Evolutionary conservation across 163 green algal genomes (phyloP), one percentile per base, ranked within the genome.

Genomic region (Chlorella variabilis): DNA sequence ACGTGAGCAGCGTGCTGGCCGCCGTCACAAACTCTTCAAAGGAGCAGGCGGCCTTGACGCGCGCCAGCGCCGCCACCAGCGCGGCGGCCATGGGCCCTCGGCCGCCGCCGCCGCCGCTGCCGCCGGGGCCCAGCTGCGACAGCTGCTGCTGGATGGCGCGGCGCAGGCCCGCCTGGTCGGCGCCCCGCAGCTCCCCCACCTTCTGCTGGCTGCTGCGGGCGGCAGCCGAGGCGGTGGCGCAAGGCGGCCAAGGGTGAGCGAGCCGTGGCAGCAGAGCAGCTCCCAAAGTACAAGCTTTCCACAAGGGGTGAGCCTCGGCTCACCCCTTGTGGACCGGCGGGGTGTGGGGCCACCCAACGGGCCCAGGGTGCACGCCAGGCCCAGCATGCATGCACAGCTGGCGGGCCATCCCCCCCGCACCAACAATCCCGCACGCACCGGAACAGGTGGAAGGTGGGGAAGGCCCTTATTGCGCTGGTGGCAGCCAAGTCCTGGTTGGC

Each of bases 381-480:
- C n/a, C n/a, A n/a, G n/a, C n/a, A n/a, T n/a, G n/a, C n/a, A n/a
- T n/a, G n/a, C n/a, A n/a, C n/a, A n/a, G n/a, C n/a, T n/a, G n/a
- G n/a, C n/a, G n/a, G n/a, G n/a, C n/a, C n/a, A n/a, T n/a, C n/a
- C n/a, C n/a, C n/a, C n/a, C n/a, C n/a, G n/a, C n/a, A n/a, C n/a
- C n/a, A n/a, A n/a, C n/a, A n/a, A n/a, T n/a, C n/a, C n/a, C n/a
- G n/a, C 41, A 29, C 70, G 20, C 70, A 67, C 71, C 31, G 27
- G 54, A 84, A 87, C 2, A 90, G 31, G n/a, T 90, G 77, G 61
- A 90, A 83, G 8, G 86, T 90, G 42, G 86, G 87, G 59, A 87
- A 88, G 33, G 81, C 85, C 11, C 45, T 7, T 21, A 91, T 58
- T 9, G 34, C 39, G 20, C 49, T 9, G 9, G 70, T 31, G 8